Evolutionary conservation across 495 filamentous ascomycete genomes (phyloP), one percentile per base, ranked within the genome.

Genomic region (Xanthoparmelia taractica): DNA sequence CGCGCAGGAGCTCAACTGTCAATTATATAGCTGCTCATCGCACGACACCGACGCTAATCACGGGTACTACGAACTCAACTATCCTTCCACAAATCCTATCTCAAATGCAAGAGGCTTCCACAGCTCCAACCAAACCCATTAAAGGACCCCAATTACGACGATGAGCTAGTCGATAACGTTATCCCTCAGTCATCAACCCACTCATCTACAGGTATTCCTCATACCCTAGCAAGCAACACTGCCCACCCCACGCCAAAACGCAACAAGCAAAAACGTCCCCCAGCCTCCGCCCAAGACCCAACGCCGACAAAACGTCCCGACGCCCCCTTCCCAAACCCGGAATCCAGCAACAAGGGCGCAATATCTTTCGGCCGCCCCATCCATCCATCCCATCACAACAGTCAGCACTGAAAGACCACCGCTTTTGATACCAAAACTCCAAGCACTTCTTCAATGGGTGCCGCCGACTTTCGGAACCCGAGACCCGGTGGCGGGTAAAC

Each of bases 401-500:
- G 29, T n/a, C 57, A 63, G 48, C 60, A 52, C 40, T 52, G 60
- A 37, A 63, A 57, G 29, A 63, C 60, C 18, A 57, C 60, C 6
- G 50, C 60, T 40, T 36, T 45, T 15, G 38, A 34, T 10, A 38
- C 54, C 18, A 29, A 31, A 1, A 33, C 60, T 33, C 50, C 50
- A 10, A 34, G 18, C 25, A 29, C 20, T n/a, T 63, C 20, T n/a
- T 63, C 60, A 13, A 25, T 63, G 8, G 40, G 37, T 36, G 50
- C 18, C 15, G 20, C 27, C n/a, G 27, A 57, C 7, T n/a, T 8
- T 43, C 47, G 15, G 45, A n/a, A 27, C 8, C 12, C 29, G 1
- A 23, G 34, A 29, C 33, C 37, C 18, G 3, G n/a, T 11, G 57
- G 36, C 2, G 36, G 36, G 29, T n/a, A n/a, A n/a, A n/a, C n/a